Percentiles rank a stretch among this genome's conserved stretches.
Conservation (phyloP, 1,284 basidiomycete species). For the Tremellales sp. region DNA sequence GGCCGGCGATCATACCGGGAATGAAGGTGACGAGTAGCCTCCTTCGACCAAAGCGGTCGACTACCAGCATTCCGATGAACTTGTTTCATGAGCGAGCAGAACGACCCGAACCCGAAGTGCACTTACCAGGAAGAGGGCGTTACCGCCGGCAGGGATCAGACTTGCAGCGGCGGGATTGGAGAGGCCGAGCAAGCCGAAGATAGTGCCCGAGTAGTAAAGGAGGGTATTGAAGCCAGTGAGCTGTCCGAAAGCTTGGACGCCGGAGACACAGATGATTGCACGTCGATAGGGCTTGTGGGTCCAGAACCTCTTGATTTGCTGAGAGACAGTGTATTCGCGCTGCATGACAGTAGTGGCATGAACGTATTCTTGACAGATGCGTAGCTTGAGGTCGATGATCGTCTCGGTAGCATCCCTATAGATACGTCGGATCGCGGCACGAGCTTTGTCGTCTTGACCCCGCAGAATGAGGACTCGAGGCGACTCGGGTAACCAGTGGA, state of each 20-base stretch:
- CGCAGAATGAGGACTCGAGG: conserved; percentile 37
- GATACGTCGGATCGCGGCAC: conserved; percentile 19
- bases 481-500: conserved; percentile 45
- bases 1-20: conserved; percentile 9
- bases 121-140: conserved; percentile 27
- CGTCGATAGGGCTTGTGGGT: conserved; percentile 22
- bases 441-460: conserved; percentile 24
- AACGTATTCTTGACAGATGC: conserved; percentile 30
- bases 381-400: conserved; percentile 37
- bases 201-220: conserved; percentile 35
- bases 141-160: conserved; percentile 34
- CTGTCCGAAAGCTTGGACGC: conserved; percentile 23
- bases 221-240: conserved; percentile 42
- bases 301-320: conserved; percentile 13
- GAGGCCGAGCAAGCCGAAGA: conserved; percentile 42
- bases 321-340: conserved; percentile 7
- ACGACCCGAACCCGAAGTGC: neutral
- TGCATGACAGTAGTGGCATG: conserved; percentile 15
- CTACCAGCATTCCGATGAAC: conserved; percentile 27
- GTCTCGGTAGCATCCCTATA: conserved; percentile 30
- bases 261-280: conserved; percentile 18
- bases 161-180: conserved; percentile 33
- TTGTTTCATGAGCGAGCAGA: neutral
- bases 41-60: conserved; percentile 39
- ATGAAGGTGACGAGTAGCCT: conserved; percentile 22